Base-by-base conservation (phyloP, 208 protist genomes). In the Phytomonas sp. region DNA sequence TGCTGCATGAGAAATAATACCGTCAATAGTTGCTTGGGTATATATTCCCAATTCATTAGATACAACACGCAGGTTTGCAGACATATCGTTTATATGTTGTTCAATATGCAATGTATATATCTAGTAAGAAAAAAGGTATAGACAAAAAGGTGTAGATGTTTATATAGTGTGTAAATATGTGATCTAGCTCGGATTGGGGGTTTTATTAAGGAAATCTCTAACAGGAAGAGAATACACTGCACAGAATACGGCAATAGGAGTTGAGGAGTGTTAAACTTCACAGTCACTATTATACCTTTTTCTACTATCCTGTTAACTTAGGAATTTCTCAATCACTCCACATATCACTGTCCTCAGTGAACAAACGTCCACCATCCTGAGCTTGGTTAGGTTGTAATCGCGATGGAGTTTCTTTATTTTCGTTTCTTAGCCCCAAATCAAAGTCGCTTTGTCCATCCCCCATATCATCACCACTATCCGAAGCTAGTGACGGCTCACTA, bases 401-500 rank as follows among this genome's bases (percentile, higher is more conserved):
- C 45, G 26, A 56, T 26, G 45, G 1, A 26, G 19, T 56, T 8
- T 71, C 70, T 4, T 69, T 56, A 36, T 72, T 34, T 19, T 75
- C 64, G 49, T 75, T 52, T 23, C 6, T 63, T 36, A 23, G 42
- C 30, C 71, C 72, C 10, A 71, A 37, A 29, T 74, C 33, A 31
- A 31, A n/a, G 32, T 40, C 33, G 0, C 19, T 19, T 42, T 78
- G 69, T 16, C 60, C 52, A 33, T 16, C 60, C 23, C 66, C 68
- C 0, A 63, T 45, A 5, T 83, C 74, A 34, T 85, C 82, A 60
- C 80, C 79, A 72, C 74, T 87, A 61, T 92, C 82, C 4, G 67
- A 70, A 29, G 81, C 68, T 78, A 71, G 78, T 33, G 81, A 87
- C 16, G 83, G 81, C 63, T 89, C 84, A 61, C 83, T 88, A 66